A percentile compares a stretch with the other conserved stretches of the same genome.
Conservation (phyloP, 257 asterid genomes). For the Penstemon newberryi region DNA sequence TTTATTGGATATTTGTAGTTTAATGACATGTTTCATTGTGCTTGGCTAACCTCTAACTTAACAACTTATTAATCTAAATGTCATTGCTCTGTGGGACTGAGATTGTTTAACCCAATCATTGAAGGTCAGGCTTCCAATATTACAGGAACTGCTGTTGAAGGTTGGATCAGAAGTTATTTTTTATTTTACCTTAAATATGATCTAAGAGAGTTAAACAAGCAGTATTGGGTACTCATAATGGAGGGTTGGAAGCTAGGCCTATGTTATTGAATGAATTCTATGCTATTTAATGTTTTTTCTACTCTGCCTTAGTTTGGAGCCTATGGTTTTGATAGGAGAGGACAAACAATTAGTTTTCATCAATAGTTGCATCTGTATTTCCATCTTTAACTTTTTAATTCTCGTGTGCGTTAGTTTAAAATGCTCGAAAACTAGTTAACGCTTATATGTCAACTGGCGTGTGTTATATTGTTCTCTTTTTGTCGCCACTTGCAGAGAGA, state of each 20-base stretch:
- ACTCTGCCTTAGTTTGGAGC: slow-evolving; percentile 14
- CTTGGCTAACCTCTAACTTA: neutral
- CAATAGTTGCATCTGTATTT: slow-evolving; percentile 10
- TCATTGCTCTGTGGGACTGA: slow-evolving; percentile 19
- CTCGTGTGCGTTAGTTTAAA: slow-evolving; percentile 4
- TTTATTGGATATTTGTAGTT: slow-evolving; percentile 3
- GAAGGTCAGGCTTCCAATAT: slow-evolving; percentile 8
- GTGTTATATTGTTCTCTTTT: slow-evolving; percentile 24
- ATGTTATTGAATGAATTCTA: neutral
- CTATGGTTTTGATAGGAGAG: slow-evolving; percentile 21
- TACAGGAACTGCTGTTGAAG: neutral
- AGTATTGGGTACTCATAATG: neutral
- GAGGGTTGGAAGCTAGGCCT: neutral
- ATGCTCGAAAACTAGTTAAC: slow-evolving; percentile 15
- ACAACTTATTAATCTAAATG: neutral
- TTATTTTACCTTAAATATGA: neutral
- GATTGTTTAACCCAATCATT: slow-evolving; percentile 21
- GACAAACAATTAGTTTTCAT: slow-evolving; percentile 4
- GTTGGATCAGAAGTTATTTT: slow-evolving; percentile 5
- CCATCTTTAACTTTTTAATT: slow-evolving; percentile 15
- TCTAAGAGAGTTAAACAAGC: neutral
- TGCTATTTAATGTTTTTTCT: neutral
- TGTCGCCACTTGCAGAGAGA: slow-evolving; percentile 61
- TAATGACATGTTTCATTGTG: slow-evolving; percentile 5
- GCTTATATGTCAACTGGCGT: slow-evolving; percentile 12